Base-by-base conservation (phyloP, 2,329 filamentous ascomycete genomes). In the Neophaeococcomyces aloes region DNA sequence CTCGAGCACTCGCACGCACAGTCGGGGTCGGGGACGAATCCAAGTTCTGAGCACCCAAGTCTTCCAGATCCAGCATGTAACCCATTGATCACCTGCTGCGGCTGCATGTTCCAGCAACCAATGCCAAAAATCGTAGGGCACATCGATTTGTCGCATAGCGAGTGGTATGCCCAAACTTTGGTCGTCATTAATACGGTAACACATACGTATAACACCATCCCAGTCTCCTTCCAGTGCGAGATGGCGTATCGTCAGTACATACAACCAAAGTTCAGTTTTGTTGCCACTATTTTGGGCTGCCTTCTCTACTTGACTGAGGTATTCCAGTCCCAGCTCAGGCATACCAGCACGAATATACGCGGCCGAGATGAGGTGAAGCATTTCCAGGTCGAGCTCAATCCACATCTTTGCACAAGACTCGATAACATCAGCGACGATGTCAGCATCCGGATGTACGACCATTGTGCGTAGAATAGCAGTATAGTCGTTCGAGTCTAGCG, bases 401-500 rank as follows among this genome's bases (percentile, higher is more conserved):
- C 27, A 18, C 40, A 36, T 27, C 18, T 27, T 42, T 27, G 29
- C 29, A 29, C 32, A 42, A 10, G 32, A 42, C 7, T 27, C 40
- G 13, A 42, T 35, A n/a, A 29, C 30, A 14, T 36, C 21, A n/a
- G 30, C 21, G 7, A 42, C 29, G 14, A 36, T 15, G 15, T 44
- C 29, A 34, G 18, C 14, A 25, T 44, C 33, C 31, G 42, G 33
- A 18, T 44, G 33, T 10, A 42, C 23, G 18, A 56, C 29, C 15
- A 29, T 53, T 7, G 40, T 35, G 11, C 65, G 19, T 58, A 82
- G 65, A 2, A 81, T 76, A 48, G 76, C 76, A 60, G 88, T 80
- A 55, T 85, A 89, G 2, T 83, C 72, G 3, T 70, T 69, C 1
- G 72, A 71, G 52, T 86, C 83, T 6, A 78, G 70, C 32, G 75